Evolutionary conservation across 2,329 filamentous ascomycete genomes (phyloP).

Genomic region (Reticulascus tulasneorum): DNA sequence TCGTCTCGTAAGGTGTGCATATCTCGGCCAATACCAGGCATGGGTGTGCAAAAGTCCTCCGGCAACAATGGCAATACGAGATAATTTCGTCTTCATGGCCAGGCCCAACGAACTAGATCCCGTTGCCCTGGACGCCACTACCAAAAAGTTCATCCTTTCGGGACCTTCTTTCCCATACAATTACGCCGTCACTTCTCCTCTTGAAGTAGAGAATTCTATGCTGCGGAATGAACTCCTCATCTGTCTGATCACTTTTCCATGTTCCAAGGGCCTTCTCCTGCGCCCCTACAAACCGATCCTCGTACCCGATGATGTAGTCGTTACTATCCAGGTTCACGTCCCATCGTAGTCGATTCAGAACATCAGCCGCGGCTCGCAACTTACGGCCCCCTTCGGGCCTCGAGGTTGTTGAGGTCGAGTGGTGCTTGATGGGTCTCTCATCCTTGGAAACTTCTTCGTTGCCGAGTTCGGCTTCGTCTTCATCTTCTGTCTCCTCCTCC

Average conservation of each 20-base stretch:
- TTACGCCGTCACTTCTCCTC: conserved; percentile 41
- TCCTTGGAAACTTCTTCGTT: too few relatives aligned
- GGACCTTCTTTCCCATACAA: conserved; percentile 55
- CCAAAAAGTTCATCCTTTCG: conserved; percentile 54
- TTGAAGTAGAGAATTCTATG: conserved; percentile 61
- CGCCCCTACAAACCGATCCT: conserved; percentile 54
- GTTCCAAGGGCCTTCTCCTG: conserved; percentile 49
- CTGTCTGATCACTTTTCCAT: conserved; percentile 60
- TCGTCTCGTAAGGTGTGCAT: too few relatives aligned
- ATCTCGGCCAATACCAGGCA: too few relatives aligned
- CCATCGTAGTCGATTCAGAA: conserved; percentile 58
- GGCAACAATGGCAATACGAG: too few relatives aligned
- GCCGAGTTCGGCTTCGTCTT: conserved; percentile 14
- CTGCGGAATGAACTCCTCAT: conserved; percentile 65
- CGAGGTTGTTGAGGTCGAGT: conserved; percentile 9
- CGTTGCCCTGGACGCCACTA: too few relatives aligned
- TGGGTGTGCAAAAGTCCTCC: too few relatives aligned
- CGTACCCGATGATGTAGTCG: conserved; percentile 57
- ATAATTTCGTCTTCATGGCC: too few relatives aligned
- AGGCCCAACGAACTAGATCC: too few relatives aligned
- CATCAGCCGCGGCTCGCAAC: conserved; percentile 54
- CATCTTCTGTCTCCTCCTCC: conserved; percentile 2
- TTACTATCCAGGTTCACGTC: conserved; percentile 47
- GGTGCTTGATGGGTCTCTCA: conserved; percentile 13
- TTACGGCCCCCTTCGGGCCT: conserved; percentile 36